Evolutionary conservation across 2,329 filamentous ascomycete species (phyloP), one percentile per base, ranked within the genome.

Genomic region (Aspergillus fructus): DNA sequence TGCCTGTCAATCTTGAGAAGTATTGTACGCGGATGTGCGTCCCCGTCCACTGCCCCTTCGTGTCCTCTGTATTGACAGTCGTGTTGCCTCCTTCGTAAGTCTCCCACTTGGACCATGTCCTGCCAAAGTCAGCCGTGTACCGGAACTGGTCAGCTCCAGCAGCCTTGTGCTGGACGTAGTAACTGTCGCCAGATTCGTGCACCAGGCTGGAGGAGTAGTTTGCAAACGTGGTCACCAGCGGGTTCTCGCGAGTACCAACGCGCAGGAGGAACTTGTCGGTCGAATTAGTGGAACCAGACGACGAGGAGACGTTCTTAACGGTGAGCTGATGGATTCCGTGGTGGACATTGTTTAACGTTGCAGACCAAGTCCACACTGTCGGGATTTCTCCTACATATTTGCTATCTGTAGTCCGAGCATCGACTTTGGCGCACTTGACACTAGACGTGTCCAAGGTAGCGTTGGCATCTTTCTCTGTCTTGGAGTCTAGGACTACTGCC

Each of bases 11-110:
- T 53, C 78, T 76, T 65, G 79, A 85, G 80, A 81, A 89, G 68
- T 88, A 89, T 64, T 88, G 83, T 19, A 88, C 79, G 23, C 81
- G 79, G 34, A 88, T 76, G 64, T 88, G 86, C 43, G 86, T 80
- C 23, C 85, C 86, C 24, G 77, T 64, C 86, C 86, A 89, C 46
- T 71, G 76, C 78, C 6, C 74, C 74, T 50, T 83, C 82, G 4
- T 77, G 78, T 33, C 81, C 79, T n/a, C 64, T 66, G 66, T 88
- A 88, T 9, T 11, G 27, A 30, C 9, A 30, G 27, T 30, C 9
- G 27, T 30, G 27, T 30, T 30, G 27, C 27, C 27, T 4, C 27
- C 27, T 9, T 30, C 27, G 27, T 30, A 30, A 4, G 27, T 4
- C 27, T 30, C 27, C 27, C 27, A 30, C 0, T 30, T 30, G 3